Base-by-base conservation (phyloP, 1,139 yeast species). In the Candida pseudoviswanathii region DNA sequence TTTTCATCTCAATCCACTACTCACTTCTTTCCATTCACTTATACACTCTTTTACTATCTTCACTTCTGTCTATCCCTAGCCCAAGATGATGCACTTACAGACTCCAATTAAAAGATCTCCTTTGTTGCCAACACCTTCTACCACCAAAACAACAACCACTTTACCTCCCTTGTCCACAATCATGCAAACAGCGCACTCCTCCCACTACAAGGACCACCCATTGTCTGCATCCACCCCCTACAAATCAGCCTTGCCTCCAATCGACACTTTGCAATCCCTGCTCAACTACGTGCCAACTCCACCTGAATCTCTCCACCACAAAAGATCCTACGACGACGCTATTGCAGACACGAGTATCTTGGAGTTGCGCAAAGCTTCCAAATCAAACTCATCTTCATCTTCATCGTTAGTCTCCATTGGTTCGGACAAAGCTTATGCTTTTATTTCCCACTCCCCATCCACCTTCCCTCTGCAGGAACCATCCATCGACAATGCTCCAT, bases 391-490 rank as follows among this genome's bases (percentile, higher is more conserved):
- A n/a, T 39, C 49, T 8, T 27, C 40, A 27, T 34, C 55, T 26
- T 32, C 55, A 44, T 58, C 57, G 30, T 24, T 34, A 8, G 40
- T 37, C 22, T 44, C 46, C 29, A 39, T 26, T 16, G 43, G 25
- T 56, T 43, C 49, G 46, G 30, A 57, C 5, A 78, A 78, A 58
- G 73, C 87, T 5, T 89, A 86, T 72, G 97, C 97, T 36, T 92
- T 92, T 67, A 92, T 92, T 56, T 85, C 96, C 26, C 97, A 90
- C 67, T 88, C 96, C 2, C 96, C 92, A 31, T 84, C 89, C 26
- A 89, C 97, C 0, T 91, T 84, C 64, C 95, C 94, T 10, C 74
- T 81, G 29, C 88, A 86, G 57, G 96, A 89, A 63, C 97, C 97
- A 1, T 74, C 84, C 46, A 89, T 90, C 49, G 97, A 91, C 66